Percentiles rank a stretch among this genome's conserved stretches.
These are phyloP conservation scores for Candida awuae DNA, from an alignment of 805 yeast species.

Conservation along the genomic window DNA sequence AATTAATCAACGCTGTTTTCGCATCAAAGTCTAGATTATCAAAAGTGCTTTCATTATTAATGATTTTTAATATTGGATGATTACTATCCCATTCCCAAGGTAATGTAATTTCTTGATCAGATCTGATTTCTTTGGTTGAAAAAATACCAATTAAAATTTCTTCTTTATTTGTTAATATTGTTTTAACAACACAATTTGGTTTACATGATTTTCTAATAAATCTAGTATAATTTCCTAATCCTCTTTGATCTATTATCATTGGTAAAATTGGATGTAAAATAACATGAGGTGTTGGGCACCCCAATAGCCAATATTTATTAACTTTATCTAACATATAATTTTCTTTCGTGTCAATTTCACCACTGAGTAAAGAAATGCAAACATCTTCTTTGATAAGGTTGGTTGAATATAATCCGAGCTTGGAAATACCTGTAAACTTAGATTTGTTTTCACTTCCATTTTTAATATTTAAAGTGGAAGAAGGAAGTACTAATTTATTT, in stretches of 20 bases:
- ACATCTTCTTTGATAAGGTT: constrained; percentile 37
- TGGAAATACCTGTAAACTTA: constrained; percentile 62
- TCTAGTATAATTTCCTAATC: constrained; percentile 66
- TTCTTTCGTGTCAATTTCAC: constrained; percentile 61
- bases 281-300: constrained; percentile 55
- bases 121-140: constrained; percentile 47
- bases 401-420: constrained; percentile 50
- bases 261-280: constrained; percentile 50
- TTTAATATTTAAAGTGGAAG: constrained; percentile 33
- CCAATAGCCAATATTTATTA: constrained; percentile 75
- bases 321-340: constrained; percentile 56
- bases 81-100: constrained; percentile 84
- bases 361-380: constrained; percentile 54
- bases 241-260: constrained; percentile 71
- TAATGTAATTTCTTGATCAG: constrained; percentile 66
- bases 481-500: constrained; percentile 15
- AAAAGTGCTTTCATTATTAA: constrained; percentile 36
- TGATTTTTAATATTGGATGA: constrained; percentile 64
- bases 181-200: constrained; percentile 63
- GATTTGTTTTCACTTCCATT: constrained; percentile 51
- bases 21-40: constrained; percentile 48
- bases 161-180: constrained; percentile 35
- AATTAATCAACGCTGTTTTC: constrained; percentile 47
- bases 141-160: constrained; percentile 44
- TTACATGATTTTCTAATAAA: constrained; percentile 69